Conservation (phyloP, 257 asterid species). For the Fraxinus cuspidata region DNA sequence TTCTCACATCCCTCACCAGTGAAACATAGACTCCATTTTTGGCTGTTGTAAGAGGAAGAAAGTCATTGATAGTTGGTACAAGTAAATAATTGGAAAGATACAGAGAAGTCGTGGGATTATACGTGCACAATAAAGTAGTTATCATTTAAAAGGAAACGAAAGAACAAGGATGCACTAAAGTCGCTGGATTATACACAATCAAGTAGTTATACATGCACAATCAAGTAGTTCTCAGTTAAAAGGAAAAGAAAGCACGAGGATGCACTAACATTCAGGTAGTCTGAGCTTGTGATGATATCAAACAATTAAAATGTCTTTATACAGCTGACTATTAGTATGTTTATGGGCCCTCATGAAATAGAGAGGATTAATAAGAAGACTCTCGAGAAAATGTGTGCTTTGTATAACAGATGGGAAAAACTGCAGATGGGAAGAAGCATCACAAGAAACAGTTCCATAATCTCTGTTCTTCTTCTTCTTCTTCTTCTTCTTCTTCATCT, state of each 20-base stretch:
- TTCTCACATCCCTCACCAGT: slow-evolving; percentile 81
- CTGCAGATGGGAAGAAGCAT: background rate
- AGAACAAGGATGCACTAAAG: background rate
- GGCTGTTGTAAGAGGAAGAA: slow-evolving; percentile 35
- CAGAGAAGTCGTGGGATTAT: background rate
- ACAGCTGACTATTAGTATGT: background rate
- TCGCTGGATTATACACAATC: background rate
- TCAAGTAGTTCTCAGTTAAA: background rate
- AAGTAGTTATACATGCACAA: background rate
- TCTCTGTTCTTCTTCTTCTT: too few relatives aligned
- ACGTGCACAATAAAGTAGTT: background rate
- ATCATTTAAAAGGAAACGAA: background rate
- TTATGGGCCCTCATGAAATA: background rate
- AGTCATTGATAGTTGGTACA: background rate
- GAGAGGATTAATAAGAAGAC: background rate
- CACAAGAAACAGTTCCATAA: background rate
- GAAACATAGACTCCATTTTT: slow-evolving; percentile 82
- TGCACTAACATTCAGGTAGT: background rate
- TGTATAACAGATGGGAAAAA: background rate
- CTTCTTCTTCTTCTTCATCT: too few relatives aligned
- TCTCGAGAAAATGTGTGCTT: background rate
- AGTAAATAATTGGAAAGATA: slow-evolving; percentile 1
- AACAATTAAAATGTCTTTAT: background rate
- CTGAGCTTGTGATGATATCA: background rate
- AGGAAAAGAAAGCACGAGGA: background rate